Conservation (phyloP, 345 rosid genomes). For the Populus davidiana region DNA sequence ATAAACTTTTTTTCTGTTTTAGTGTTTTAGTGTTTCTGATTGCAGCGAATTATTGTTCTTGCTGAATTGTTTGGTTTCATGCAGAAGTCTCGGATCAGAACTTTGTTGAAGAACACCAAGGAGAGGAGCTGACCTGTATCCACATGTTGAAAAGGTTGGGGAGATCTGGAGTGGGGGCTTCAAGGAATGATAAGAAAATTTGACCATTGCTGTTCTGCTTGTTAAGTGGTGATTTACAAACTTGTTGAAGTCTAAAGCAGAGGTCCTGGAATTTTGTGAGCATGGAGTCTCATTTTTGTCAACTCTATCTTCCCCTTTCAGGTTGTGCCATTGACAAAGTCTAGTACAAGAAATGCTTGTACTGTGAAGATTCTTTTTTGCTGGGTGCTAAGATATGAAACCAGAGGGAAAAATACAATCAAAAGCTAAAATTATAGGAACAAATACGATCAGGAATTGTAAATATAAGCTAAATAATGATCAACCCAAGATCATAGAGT, state of each 20-base stretch:
- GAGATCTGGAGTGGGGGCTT: constrained; percentile 22
- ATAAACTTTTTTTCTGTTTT: not conserved
- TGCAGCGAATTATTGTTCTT: not conserved
- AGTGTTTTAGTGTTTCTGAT: not conserved
- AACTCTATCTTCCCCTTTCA: constrained; percentile 13
- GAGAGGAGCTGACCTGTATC: constrained; percentile 19
- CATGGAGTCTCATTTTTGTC: not conserved
- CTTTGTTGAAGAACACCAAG: constrained; percentile 47
- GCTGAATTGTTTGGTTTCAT: constrained; percentile 18
- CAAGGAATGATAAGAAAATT: constrained; percentile 31
- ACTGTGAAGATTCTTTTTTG: not conserved
- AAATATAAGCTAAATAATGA: no score
- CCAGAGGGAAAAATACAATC: no score
- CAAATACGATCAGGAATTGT: no score
- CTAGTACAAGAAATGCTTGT: not conserved
- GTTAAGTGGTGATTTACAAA: not conserved
- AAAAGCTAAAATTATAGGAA: no score
- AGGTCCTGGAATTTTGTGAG: not conserved
- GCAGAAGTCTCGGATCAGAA: constrained; percentile 78
- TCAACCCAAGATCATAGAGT: no score
- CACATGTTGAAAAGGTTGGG: constrained; percentile 30
- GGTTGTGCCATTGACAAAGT: constrained; percentile 27
- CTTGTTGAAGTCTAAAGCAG: not conserved
- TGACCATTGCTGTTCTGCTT: not conserved
- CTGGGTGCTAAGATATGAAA: no score